Evolutionary conservation across 768 basidiomycete species (phyloP), one percentile per base, ranked within the genome.

Genomic region (Neoboletus subvelutipes): DNA sequence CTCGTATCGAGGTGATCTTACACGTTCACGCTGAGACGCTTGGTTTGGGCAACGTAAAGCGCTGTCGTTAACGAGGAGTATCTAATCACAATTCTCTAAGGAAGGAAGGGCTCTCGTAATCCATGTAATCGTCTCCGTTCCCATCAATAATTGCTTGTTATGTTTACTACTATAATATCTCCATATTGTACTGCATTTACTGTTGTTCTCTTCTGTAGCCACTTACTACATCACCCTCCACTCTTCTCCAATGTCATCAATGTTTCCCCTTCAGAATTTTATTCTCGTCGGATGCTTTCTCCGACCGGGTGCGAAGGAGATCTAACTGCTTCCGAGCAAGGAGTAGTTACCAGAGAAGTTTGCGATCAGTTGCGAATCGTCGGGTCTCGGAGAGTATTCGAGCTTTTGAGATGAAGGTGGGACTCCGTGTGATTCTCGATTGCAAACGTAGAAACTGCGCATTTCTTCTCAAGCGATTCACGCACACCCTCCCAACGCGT

Each of bases 101-200:
- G 59, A 65, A 63, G 60, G 67, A 64, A 63, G 55, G 40, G 56
- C 57, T 41, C 48, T 41, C 57, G 52, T 64, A 55, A 64, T 68
- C 43, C 24, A 18, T 53, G 36, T 63, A 59, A 54, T 47, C 37
- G 40, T 59, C 46, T 47, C 53, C 57, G 24, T 50, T 61, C 31
- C 48, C 8, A 33, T 40, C 24, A 40, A 40, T 40, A 40, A 40
- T 40, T 40, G 36, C 24, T 29, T 54, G 56, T 55, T 49, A 42
- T 58, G 41, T 47, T 54, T 56, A 22, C 10, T 47, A 50, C 47
- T 46, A n/a, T 40, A n/a, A 24, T 42, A 53, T 40, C 40, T 13
- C 36, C 48, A 42, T 53, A 54, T 52, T 33, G n/a, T 54, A 53
- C 45, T 39, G 29, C 51, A 51, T 42, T 11, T 56, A 58, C 47